A percentile compares a stretch with the other conserved stretches of the same genome.
Conservation (phyloP, 1,139 yeast genomes). For the Pichia sp. region DNA sequence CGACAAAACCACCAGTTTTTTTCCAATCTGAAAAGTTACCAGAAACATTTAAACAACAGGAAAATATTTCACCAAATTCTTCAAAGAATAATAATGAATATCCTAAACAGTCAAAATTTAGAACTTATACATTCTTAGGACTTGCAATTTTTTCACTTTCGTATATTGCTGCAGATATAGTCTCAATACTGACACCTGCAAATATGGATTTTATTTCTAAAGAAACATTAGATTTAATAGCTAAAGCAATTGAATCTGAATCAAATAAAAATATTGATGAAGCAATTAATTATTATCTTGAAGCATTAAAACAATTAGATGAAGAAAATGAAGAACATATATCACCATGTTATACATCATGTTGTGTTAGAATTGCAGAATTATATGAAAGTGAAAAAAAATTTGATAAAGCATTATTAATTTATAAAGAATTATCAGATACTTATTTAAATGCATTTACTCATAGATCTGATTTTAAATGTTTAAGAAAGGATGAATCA, state of each 20-base stretch:
- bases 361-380: constrained; percentile 78
- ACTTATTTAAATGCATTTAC: constrained; percentile 13
- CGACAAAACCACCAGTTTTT: constrained; percentile 19
- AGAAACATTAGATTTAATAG: constrained; percentile 14
- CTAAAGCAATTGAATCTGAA: constrained; percentile 21
- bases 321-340: constrained; percentile 41
- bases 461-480: constrained; percentile 14
- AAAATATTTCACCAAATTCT: background rate
- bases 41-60: constrained; percentile 7
- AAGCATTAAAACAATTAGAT: constrained; percentile 19
- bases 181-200: constrained; percentile 1
- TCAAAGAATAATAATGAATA: background rate
- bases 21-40: constrained; percentile 12
- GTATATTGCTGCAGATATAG: constrained; percentile 4
- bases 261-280: constrained; percentile 16
- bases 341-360: constrained; percentile 71
- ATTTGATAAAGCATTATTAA: constrained; percentile 22
- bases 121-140: background rate
- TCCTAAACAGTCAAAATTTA: constrained; percentile 3
- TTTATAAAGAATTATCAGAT: constrained; percentile 21
- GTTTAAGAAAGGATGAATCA: constrained; percentile 5
- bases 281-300: constrained; percentile 20
- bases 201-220: constrained; percentile 14
- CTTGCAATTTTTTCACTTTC: constrained; percentile 3
- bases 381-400: constrained; percentile 42